Base-by-base conservation (phyloP, 805 yeast genomes). In the Cyberlindnera misumaiensis region DNA sequence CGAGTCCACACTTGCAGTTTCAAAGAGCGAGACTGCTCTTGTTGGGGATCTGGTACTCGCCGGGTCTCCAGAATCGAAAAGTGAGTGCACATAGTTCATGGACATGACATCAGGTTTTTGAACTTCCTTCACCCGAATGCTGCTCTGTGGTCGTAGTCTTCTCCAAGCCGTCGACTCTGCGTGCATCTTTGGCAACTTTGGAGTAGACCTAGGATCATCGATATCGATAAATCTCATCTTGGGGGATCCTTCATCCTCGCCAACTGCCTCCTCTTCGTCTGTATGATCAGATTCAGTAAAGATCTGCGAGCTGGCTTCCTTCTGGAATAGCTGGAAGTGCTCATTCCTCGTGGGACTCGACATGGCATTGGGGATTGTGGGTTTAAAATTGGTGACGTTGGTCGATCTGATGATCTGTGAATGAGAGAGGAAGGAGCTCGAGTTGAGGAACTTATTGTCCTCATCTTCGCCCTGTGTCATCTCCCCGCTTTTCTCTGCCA, bases 141-240 rank as follows among this genome's bases (percentile, higher is more conserved):
- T 35, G 28, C 56, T 52, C 28, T 40, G 30, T 11, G 56, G 51
- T 28, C 62, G 38, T 11, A 44, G 43, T 29, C 46, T 46, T 35
- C 66, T 54, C 67, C 67, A 63, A 3, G 67, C 67, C 1, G 67
- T 63, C 40, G 60, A 45, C 5, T 64, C 59, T 6, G 56, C 60
- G 15, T 53, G 52, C 34, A 63, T 48, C 38, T 53, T 54, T 12
- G 68, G 68, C 16, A 63, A 43, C 15, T 48, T 48, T 5, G 58
- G 59, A 15, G 45, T 51, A 18, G 45, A 49, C 14, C 26, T 48
- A 36, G 42, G 63, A 42, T 51, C 46, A 35, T 55, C 59, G 25
- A 55, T 53, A 22, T 53, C 58, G 18, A 53, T 43, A 24, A 44
- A 49, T 26, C 40, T 45, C 9, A 50, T 27, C 14, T 30, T 22